Evolutionary conservation across 1,139 yeast genomes (phyloP), one percentile per base, ranked within the genome.

Genomic region (Saccharomyces hybrid): DNA sequence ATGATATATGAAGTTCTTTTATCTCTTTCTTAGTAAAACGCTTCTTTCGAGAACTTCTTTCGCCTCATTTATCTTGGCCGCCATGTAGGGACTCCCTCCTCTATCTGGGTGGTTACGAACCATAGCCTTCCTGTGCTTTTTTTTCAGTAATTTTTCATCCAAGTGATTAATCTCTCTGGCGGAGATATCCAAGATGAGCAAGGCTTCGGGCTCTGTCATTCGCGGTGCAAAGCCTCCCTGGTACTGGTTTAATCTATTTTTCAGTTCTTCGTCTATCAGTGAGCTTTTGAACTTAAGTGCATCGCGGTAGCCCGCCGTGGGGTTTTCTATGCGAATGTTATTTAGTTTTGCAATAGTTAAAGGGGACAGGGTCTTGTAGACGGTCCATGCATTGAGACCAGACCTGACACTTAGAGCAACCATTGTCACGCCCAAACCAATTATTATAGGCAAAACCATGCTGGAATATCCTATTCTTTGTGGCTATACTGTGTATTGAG

Each of bases 31-130:
- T 23, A 65, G 32, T 52, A 65, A 53, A 16, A 59, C 56, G 41
- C 70, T 65, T n/a, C 61, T 54, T 25, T 55, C 54, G 26, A 68
- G 50, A 7, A 67, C 51, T 26, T 68, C 70, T 50, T 64, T 61
- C 52, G 99, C 99, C 73, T 93, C 98, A 70, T 93, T 93, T 61
- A 93, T 88, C 76, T 93, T 93, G 54, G 97, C 89, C 57, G 99
- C 97, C 68, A 93, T 72, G 65, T 81, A 91, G n/a, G 97, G 93
- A 27, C 96, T 86, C 3, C 99, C 99, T 48, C 98, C 98, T 68
- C 91, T 87, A 74, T 93, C 99, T 6, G 99, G 99, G 70, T 93
- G 99, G 73, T 91, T 91, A 55, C 86, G 78, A 66, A 93, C 76
- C 95, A 91, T 88, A 73, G 89, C 87, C 66, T 79, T 80, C 73